Base-by-base conservation (phyloP, 768 basidiomycete genomes). In the Dentipellis fragilis region DNA sequence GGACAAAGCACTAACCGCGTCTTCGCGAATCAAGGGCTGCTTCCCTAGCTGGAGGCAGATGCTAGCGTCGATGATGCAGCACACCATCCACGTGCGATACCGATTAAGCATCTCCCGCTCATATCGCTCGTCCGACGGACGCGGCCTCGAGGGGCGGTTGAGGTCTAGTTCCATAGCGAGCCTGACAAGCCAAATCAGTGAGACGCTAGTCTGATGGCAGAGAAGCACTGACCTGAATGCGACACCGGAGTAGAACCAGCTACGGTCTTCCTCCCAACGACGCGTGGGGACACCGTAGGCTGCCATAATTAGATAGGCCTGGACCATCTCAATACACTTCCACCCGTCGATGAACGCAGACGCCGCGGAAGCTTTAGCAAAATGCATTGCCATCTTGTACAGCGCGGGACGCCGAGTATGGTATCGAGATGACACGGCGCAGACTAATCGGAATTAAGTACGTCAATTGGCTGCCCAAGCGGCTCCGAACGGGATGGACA, bases 41-140 rank as follows among this genome's bases (percentile, higher is more conserved):
- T 87, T 89, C 10, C 87, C 87, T 63, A 84, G 84, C 64, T 89
- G 81, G 47, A 83, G 81, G n/a, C 84, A 80, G 62, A 84, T 76
- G 36, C 84, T 86, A 6, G 82, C 80, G 64, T 91, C 89, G 54
- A 85, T 78, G 59, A 84, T 83, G 65, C 80, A 87, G 65, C 84
- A 88, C 63, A 82, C 81, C 54, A 89, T 71, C 86, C 87, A 89
- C 22, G 83, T 84, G 57, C 89, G 74, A 23, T 80, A 80, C 40
- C 86, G 75, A 63, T 91, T 89, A 39, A 85, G 71, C 21, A 75
- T 73, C 72, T 88, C 85, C 34, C 84, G 75, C 61, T 81, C 80
- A 49, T 75, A 72, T n/a, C 79, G 79, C 62, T 79, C 77, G 50
- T 77, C 72, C 0, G 69, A 62, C 47, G 73, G 70, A 21, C 68